A percentile compares a stretch with the other conserved stretches of the same genome.
phyloP scores from a whole-genome alignment of 2,329 filamentous ascomycete genomes.

The Cladobotryum protrusum region DNA sequence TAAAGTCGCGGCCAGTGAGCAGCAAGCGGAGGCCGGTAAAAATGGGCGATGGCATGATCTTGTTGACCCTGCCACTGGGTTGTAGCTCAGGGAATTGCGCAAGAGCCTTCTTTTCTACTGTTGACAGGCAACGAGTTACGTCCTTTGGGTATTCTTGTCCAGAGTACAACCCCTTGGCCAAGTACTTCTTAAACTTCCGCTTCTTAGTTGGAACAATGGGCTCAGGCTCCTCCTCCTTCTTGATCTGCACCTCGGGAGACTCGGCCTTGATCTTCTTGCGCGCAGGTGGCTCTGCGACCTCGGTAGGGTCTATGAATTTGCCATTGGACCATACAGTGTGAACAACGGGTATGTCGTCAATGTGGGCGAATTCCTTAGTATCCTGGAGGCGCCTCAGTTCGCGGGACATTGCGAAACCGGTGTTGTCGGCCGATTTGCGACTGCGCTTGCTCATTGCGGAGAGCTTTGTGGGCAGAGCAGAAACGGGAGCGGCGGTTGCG shows the following conservation, averaged over 20 bases:
- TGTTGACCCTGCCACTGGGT: slow-evolving; percentile 45
- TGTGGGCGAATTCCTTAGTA: slow-evolving; percentile 55
- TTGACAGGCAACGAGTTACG: slow-evolving; percentile 41
- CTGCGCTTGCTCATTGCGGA: slow-evolving; percentile 56
- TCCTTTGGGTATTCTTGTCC: slow-evolving; percentile 61
- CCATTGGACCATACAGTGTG: slow-evolving; percentile 60
- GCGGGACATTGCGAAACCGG: slow-evolving; percentile 42
- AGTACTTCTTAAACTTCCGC: slow-evolving; percentile 64
- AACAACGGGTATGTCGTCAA: slow-evolving; percentile 52
- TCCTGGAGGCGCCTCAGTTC: slow-evolving; percentile 56
- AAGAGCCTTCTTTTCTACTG: slow-evolving; percentile 46
- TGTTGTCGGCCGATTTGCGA: slow-evolving; percentile 47
- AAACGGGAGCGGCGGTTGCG: slow-evolving; percentile 34
- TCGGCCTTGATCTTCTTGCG: slow-evolving; percentile 29
- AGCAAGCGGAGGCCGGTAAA: slow-evolving; percentile 68
- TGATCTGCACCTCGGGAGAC: slow-evolving; percentile 14
- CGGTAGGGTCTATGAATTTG: slow-evolving; percentile 49
- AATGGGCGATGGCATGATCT: slow-evolving; percentile 66
- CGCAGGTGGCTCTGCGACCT: slow-evolving; percentile 31
- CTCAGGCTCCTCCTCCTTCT: slow-evolving; percentile 31
- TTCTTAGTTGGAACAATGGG: slow-evolving; percentile 31
- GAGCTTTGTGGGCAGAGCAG: slow-evolving; percentile 40
- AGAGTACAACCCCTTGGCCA: slow-evolving; percentile 77
- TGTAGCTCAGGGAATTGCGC: slow-evolving; percentile 41
- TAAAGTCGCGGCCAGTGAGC: slow-evolving; percentile 71